Conservation (phyloP, 148 eudicot genomes). For the Rhododendron williamsianum region DNA sequence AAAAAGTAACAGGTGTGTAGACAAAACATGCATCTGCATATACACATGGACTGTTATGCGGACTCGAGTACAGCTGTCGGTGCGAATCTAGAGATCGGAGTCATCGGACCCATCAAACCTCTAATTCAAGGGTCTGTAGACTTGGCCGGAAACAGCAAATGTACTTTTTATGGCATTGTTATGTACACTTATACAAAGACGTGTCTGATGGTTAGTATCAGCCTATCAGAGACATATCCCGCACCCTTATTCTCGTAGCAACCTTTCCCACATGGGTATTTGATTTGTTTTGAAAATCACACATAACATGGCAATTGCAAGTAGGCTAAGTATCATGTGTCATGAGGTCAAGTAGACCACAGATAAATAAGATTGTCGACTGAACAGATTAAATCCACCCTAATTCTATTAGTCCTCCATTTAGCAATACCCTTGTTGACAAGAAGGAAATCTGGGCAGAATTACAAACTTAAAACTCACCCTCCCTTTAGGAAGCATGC, state of each 20-base stretch:
- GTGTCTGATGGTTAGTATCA: not conserved
- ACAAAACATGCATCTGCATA: conserved; percentile 5
- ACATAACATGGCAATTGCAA: not conserved
- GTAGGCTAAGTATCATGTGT: not conserved
- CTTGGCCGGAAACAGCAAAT: not conserved
- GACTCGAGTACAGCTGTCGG: not conserved
- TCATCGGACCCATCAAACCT: not conserved
- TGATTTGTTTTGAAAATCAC: not conserved
- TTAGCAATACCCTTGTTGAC: not conserved
- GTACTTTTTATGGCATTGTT: not conserved
- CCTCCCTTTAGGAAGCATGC: conserved; percentile 97
- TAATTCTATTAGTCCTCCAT: not conserved
- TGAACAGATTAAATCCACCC: not conserved
- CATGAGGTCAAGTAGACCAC: not conserved
- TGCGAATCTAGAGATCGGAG: not conserved
- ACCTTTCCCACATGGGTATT: not conserved
- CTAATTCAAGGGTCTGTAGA: not conserved
- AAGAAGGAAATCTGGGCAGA: not conserved
- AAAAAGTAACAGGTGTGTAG: not conserved
- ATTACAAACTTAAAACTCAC: conserved; percentile 40
- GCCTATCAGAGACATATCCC: not conserved
- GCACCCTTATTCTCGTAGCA: not conserved
- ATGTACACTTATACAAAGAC: not conserved
- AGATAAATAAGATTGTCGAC: not conserved
- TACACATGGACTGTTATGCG: not conserved